phyloP scores from a whole-genome alignment of 176 grass and related monocot species.

The Avena eriantha region DNA sequence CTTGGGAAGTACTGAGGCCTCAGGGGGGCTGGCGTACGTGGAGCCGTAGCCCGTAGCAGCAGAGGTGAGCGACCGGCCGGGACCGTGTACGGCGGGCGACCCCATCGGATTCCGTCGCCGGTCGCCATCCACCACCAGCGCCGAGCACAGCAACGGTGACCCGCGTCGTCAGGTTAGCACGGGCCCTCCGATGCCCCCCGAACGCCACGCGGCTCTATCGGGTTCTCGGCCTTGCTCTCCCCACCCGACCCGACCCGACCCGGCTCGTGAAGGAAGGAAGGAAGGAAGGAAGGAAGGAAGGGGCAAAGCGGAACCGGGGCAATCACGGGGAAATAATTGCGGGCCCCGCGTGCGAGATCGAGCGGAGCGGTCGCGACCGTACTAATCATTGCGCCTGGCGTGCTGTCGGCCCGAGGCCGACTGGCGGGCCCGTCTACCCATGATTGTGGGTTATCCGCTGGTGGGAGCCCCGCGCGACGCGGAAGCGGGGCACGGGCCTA shows the following conservation, averaged over 20 bases:
- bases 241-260: not conserved
- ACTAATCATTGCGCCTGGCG: slow-evolving; percentile 74
- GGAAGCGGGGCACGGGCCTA: not conserved
- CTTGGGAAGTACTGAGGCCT: too few species aligned
- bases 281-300: too few species aligned
- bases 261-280: not conserved
- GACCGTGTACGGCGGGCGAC: not conserved
- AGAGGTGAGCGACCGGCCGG: too few species aligned
- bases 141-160: not conserved
- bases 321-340: slow-evolving; percentile 75
- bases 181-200: too few species aligned
- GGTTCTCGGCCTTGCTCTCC: not conserved
- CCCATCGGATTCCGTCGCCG: not conserved
- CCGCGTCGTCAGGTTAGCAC: not conserved
- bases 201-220: too few species aligned
- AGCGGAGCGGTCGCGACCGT: slow-evolving; percentile 41
- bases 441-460: not conserved
- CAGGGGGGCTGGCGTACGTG: not conserved
- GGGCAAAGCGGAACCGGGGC: not conserved
- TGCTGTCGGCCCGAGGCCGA: slow-evolving; percentile 55
- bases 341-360: not conserved
- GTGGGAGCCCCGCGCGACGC: not conserved
- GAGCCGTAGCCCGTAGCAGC: too few species aligned
- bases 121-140: not conserved
- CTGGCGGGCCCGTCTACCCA: slow-evolving; percentile 34